Percentiles rank a stretch among this genome's conserved stretches.
Conservation (phyloP, 176 grass and related monocot species). For the Hyparrhenia diplandra region DNA sequence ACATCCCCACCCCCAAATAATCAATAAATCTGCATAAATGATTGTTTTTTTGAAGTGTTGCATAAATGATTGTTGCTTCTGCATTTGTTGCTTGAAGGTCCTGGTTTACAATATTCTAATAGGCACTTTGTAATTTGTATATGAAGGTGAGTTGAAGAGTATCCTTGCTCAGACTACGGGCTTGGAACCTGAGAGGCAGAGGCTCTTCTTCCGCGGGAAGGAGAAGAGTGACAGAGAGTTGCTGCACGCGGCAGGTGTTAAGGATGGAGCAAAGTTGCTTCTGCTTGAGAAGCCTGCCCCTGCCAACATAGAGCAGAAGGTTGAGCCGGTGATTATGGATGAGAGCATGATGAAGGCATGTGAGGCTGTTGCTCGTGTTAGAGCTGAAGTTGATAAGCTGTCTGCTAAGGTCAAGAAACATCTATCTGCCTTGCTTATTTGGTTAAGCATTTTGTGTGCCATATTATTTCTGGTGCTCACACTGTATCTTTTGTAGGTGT, state of each 20-base stretch:
- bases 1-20: neutral
- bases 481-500: slow-evolving; percentile 42
- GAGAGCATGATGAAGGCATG: slow-evolving; percentile 61
- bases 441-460: neutral
- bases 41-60: too few species aligned
- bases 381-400: slow-evolving; percentile 76
- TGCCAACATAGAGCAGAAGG: slow-evolving; percentile 50
- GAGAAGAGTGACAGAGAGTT: slow-evolving; percentile 73
- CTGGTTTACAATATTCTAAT: neutral
- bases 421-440: neutral
- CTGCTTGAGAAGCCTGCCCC: slow-evolving; percentile 63
- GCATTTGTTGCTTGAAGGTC: neutral
- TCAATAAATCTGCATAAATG: neutral
- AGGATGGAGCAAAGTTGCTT: slow-evolving; percentile 80
- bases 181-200: slow-evolving; percentile 67
- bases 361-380: slow-evolving; percentile 54
- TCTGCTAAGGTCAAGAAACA: slow-evolving; percentile 58
- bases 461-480: neutral
- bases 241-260: slow-evolving; percentile 63
- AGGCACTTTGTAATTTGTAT: neutral
- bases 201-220: slow-evolving; percentile 75
- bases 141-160: slow-evolving; percentile 85
- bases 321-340: slow-evolving; percentile 45
- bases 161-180: slow-evolving; percentile 52
- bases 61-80: neutral